Conservation (phyloP, 768 basidiomycete genomes). For the Phaffia tasmanica region DNA sequence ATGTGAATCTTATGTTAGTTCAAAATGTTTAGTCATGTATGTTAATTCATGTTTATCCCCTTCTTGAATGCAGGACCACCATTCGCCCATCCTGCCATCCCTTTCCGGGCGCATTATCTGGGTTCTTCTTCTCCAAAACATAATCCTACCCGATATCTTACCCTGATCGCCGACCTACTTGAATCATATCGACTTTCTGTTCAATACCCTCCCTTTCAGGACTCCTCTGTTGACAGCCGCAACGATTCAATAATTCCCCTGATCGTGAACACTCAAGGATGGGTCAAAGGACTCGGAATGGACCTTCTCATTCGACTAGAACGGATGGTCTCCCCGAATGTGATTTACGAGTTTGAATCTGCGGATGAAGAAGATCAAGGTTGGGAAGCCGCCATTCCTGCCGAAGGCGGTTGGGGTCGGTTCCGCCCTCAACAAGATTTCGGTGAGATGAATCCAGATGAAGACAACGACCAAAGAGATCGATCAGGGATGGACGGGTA, state of each 20-base stretch:
- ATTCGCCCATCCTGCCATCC: constrained; percentile 67
- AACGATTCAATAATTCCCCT: constrained; percentile 50
- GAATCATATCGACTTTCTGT: constrained; percentile 50
- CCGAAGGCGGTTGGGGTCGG: constrained; percentile 26
- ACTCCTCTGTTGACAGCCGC: constrained; percentile 2
- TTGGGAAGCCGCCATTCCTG: constrained; percentile 24
- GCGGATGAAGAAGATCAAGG: constrained; percentile 7
- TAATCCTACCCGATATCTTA: constrained; percentile 63
- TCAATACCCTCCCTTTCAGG: constrained; percentile 38
- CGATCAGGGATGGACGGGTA: background rate
- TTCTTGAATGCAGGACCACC: constrained; percentile 55
- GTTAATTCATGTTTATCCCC: constrained; percentile 1
- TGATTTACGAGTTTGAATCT: constrained; percentile 49
- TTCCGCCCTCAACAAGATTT: background rate
- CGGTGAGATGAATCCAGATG: constrained; percentile 9
- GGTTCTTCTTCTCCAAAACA: constrained; percentile 67
- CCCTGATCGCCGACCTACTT: constrained; percentile 55
- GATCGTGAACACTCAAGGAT: constrained; percentile 92
- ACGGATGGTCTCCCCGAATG: constrained; percentile 44
- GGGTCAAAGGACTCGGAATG: constrained; percentile 85
- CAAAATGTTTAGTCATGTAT: background rate
- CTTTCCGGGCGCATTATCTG: constrained; percentile 65
- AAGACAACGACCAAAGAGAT: background rate
- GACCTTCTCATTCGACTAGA: constrained; percentile 65
- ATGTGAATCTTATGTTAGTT: background rate